Base-by-base conservation (phyloP, 257 asterid genomes). In the Coffea canephora region DNA sequence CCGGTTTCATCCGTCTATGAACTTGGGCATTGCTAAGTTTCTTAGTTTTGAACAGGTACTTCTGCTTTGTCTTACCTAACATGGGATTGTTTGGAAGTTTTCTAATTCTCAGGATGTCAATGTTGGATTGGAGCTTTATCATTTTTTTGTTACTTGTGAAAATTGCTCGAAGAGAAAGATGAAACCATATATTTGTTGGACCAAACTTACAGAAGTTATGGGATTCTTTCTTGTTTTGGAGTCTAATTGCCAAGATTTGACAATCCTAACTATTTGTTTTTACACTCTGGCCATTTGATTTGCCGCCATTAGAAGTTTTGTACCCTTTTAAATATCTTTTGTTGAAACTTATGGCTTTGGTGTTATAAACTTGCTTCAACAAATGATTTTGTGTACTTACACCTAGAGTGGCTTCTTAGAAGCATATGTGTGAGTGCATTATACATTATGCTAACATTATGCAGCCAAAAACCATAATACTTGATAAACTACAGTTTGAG, bases 31-130 rank as follows among this genome's bases (percentile, higher is more conserved):
- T 85, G 95, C 98, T 61, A 95, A 95, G 84, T 95, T 95, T 87
- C 99, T 95, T 79, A 89, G 98, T 83, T 95, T 95, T 88, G 93
- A 89, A 79, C 99, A 95, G 99, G 99, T 93, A 76, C 23, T 78
- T 77, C 43, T 73, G 70, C 52, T 76, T 55, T 48, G 19, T 25
- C 21, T 25, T 61, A 48, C 34, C 16, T 39, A 18, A 2, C 49
- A 55, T 67, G 76, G 54, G 52, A 59, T 31, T 82, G 19, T 66
- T 46, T 31, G 45, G n/a, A 31, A 15, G 34, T 76, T 41, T 57
- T 27, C 16, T 62, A 36, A 27, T 6, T 57, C 48, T 25, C 45
- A n/a, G 62, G 12, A 61, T 15, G 19, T 49, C 25, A 67, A 50
- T 57, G 43, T 25, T 69, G 23, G 12, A n/a, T 64, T 71, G 25